phyloP scores from a whole-genome alignment of 2,329 filamentous ascomycete species.

The Stagonosporopsis cucurbitacearum region DNA sequence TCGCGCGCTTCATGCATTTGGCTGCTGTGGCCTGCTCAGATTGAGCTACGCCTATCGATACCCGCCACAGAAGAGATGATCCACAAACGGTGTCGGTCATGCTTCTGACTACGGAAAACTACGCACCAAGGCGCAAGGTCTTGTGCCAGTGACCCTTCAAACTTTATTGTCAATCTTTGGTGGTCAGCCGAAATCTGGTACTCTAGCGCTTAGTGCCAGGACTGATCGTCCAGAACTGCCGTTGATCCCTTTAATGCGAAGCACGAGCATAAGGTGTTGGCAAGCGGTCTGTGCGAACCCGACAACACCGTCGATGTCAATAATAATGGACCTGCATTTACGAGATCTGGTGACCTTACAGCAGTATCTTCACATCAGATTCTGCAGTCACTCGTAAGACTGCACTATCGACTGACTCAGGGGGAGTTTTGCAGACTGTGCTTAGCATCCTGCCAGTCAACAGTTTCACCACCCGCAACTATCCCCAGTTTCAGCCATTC shows the following conservation, averaged over 20 bases:
- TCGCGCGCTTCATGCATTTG: slow-evolving; percentile 1
- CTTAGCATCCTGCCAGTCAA: slow-evolving; percentile 16
- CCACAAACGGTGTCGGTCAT: slow-evolving; percentile 23
- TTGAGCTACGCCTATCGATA: slow-evolving; percentile 12
- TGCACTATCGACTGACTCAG: slow-evolving; percentile 2
- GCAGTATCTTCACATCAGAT: slow-evolving; percentile 7
- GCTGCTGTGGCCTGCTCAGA: not conserved
- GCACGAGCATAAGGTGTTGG: slow-evolving; percentile 18
- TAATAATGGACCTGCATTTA: slow-evolving; percentile 13
- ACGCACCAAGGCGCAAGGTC: slow-evolving; percentile 10
- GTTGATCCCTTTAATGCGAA: slow-evolving; percentile 19
- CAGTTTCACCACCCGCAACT: slow-evolving; percentile 28
- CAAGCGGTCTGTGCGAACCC: slow-evolving; percentile 9
- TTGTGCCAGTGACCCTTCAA: slow-evolving; percentile 14
- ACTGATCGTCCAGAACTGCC: slow-evolving; percentile 26
- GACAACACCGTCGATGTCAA: slow-evolving; percentile 2
- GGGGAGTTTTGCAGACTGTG: not conserved
- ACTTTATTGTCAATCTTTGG: slow-evolving; percentile 24
- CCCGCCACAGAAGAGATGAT: slow-evolving; percentile 9
- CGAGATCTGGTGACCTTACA: slow-evolving; percentile 17
- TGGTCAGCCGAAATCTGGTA: slow-evolving; percentile 15
- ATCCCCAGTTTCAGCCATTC: slow-evolving; percentile 13
- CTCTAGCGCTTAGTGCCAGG: slow-evolving; percentile 25
- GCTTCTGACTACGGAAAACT: slow-evolving; percentile 16
- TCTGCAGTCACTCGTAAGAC: not conserved